Conservation (phyloP, 371 early-diverging fungal species). For the Apophysomyces variabilis region DNA sequence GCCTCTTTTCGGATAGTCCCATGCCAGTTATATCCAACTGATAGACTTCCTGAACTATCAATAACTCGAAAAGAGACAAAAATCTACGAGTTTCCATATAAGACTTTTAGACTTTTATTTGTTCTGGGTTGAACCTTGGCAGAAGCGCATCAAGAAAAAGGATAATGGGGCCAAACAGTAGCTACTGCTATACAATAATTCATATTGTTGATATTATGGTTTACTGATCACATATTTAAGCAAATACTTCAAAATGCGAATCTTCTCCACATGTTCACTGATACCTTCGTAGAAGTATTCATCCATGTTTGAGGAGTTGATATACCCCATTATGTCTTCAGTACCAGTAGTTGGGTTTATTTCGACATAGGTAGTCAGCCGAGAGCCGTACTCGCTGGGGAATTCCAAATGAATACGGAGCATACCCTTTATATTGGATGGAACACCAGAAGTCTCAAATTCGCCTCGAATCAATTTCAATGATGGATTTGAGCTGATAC, state of each 20-base stretch:
- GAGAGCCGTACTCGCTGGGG: background rate
- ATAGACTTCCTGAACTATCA: too few relatives aligned
- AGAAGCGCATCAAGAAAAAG: background rate
- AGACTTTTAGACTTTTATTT: too few relatives aligned
- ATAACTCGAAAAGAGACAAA: too few relatives aligned
- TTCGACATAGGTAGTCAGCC: background rate
- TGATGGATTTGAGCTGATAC: background rate
- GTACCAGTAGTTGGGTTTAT: background rate
- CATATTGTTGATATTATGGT: background rate
- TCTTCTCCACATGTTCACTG: too few relatives aligned
- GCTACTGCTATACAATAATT: background rate
- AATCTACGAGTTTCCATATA: too few relatives aligned
- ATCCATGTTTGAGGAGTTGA: too few relatives aligned
- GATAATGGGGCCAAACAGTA: background rate
- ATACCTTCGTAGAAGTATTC: too few relatives aligned
- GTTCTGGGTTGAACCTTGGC: too few relatives aligned
- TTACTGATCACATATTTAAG: background rate
- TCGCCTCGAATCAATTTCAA: background rate
- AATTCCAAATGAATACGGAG: constrained; percentile 16
- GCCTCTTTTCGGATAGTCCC: too few relatives aligned
- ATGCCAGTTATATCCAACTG: too few relatives aligned
- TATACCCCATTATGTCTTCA: constrained; percentile 10
- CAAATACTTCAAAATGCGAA: background rate
- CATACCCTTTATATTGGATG: constrained; percentile 7
- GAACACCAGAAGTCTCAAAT: constrained; percentile 10